These are phyloP conservation scores for Harringtonia aguacate DNA, from an alignment of 2,329 filamentous ascomycete genomes.

Conservation along the genomic window DNA sequence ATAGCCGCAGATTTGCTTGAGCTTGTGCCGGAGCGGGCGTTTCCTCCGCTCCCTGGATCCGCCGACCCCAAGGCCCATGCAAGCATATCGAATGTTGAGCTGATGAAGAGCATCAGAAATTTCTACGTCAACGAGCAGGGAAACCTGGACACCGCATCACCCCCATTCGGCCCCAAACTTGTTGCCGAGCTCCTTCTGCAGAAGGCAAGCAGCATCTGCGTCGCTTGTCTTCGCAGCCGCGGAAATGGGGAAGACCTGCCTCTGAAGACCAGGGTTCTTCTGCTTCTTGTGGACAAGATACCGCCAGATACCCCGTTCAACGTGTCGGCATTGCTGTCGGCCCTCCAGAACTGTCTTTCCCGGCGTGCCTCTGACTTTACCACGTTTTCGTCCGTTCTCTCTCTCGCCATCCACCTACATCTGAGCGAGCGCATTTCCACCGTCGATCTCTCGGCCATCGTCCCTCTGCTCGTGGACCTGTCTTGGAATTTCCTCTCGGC, in stretches of 20 bases:
- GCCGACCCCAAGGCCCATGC: constrained; percentile 18
- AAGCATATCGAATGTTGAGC: constrained; percentile 29
- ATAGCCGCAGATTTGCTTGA: constrained; percentile 49
- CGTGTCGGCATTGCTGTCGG: constrained; percentile 34
- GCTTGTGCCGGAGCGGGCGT: constrained; percentile 53
- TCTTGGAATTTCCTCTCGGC: constrained; percentile 76
- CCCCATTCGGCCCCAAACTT: constrained; percentile 46
- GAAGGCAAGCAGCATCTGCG: constrained; percentile 43
- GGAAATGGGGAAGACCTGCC: constrained; percentile 37
- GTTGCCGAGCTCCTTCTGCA: constrained; percentile 53
- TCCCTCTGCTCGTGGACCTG: constrained; percentile 56
- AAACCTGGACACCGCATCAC: constrained; percentile 49
- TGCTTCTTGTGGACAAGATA: constrained; percentile 44
- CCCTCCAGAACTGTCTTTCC: constrained; percentile 38
- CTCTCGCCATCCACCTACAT: constrained; percentile 47
- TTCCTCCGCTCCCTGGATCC: constrained; percentile 26
- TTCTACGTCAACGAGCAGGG: constrained; percentile 65
- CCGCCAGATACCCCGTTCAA: constrained; percentile 33
- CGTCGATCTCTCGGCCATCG: constrained; percentile 48
- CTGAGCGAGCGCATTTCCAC: constrained; percentile 38
- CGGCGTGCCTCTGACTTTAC: constrained; percentile 33
- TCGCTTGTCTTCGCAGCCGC: constrained; percentile 31
- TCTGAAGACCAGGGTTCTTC: constrained; percentile 47
- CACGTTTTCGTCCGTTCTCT: constrained; percentile 47
- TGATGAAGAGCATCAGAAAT: constrained; percentile 48